Base-by-base conservation (phyloP, 225 moss, liverwort and hornwort species). In the Sphagnum contortum region DNA sequence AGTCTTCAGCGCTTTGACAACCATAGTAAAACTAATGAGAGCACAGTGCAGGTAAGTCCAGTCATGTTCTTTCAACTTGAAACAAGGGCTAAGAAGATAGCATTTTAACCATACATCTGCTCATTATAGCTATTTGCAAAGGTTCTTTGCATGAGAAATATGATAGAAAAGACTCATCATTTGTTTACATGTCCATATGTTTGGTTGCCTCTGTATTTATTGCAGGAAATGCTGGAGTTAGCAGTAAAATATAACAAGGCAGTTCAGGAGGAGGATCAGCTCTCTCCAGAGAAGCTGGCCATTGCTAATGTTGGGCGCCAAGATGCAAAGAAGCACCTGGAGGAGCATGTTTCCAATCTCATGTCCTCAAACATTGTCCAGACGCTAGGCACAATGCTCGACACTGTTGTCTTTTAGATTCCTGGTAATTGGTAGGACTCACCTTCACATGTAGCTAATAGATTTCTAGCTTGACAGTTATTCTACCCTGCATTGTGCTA, bases 301-400 rank as follows among this genome's bases (percentile, higher is more conserved):
- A 95, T 95, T 49, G 95, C 89, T 44, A 92, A 95, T 73, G 95
- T 95, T 64, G 91, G 95, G 45, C 88, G 89, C 57, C 95, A 95
- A 72, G 91, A 95, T 81, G 91, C 95, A 63, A 95, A 92, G 84
- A 95, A 95, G 67, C 91, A 91, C 69, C 70, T 92, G 71, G 91
- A 90, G 77, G 89, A 91, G 48, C 88, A 92, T 75, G 89, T 95
- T 62, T 92, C 95, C 45, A 88, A 90, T 72, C 83, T 92, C 12
- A 92, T 95, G 91, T 95, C 95, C 54, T 92, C 89, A 50, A 92
- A 95, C 70, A 95, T 92, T 71, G 88, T 91, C 73, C 91, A 95
- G 79, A 95, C 91, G 14, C 82, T 95, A 61, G 95, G 95, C 48
- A 95, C 91, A 57, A 92, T 91, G 94, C 94, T 95, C 8, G 94